These are phyloP conservation scores for Pseudonectria foliicola DNA, from an alignment of 2,329 filamentous ascomycete species.

Conservation along the genomic window DNA sequence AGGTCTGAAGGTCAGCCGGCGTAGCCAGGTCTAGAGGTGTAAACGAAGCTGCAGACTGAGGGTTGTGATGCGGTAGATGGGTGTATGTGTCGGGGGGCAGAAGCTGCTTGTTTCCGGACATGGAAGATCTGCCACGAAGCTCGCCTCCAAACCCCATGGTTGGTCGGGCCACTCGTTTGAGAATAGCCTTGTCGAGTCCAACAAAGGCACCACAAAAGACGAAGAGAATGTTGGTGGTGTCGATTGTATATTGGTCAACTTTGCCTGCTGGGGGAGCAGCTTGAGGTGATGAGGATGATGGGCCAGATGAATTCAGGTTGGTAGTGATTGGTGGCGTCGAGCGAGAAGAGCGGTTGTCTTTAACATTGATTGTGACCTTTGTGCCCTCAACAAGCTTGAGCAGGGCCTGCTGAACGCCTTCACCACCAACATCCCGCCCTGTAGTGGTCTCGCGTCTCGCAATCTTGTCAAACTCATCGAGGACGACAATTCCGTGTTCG, in stretches of 20 bases:
- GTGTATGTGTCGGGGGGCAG: constrained; percentile 56
- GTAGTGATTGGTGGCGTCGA: constrained; percentile 45
- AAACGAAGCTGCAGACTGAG: constrained; percentile 32
- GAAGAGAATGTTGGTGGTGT: constrained; percentile 95
- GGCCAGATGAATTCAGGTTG: constrained; percentile 40
- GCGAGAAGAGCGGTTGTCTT: constrained; percentile 59
- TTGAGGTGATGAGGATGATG: constrained; percentile 39
- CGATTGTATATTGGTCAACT: constrained; percentile 63
- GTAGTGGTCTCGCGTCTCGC: constrained; percentile 80
- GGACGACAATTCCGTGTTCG: constrained; percentile 87
- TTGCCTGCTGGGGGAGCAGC: constrained; percentile 41
- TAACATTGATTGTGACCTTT: constrained; percentile 85
- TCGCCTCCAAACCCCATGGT: constrained; percentile 89
- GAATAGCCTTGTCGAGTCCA: constrained; percentile 78
- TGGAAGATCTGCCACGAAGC: constrained; percentile 52
- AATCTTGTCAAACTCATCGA: constrained; percentile 98
- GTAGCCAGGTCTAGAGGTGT: constrained; percentile 65
- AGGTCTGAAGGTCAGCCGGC: constrained; percentile 70
- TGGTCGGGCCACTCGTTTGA: constrained; percentile 76
- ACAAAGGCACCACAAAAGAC: constrained; percentile 95
- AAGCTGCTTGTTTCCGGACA: constrained; percentile 44
- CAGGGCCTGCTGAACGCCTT: constrained; percentile 92
- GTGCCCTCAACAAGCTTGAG: constrained; percentile 95
- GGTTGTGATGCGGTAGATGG: constrained; percentile 49
- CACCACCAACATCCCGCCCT: constrained; percentile 88